These are phyloP conservation scores for Stagonosporopsis cucurbitacearum DNA, from an alignment of 2,329 filamentous ascomycete genomes.

Conservation along the genomic window DNA sequence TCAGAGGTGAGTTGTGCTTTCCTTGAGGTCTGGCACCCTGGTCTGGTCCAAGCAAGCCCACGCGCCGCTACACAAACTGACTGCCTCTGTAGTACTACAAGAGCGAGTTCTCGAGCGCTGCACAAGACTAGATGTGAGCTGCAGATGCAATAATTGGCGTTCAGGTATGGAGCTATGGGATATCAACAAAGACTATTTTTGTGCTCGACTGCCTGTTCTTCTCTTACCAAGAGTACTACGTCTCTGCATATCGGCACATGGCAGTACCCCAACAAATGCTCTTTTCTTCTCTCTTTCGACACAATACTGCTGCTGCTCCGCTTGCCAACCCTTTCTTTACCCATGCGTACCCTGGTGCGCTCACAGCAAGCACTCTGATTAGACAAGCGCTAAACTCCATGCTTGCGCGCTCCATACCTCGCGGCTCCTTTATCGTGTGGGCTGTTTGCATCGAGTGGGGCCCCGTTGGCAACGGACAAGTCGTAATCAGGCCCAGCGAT, in stretches of 20 bases:
- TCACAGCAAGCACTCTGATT: background rate
- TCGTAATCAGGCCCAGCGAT: slow-evolving; percentile 1
- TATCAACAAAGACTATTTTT: background rate
- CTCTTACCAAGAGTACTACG: background rate
- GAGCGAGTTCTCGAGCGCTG: slow-evolving; percentile 35
- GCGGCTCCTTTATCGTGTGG: background rate
- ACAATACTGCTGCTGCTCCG: background rate
- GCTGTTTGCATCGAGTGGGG: background rate
- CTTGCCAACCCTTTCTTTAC: background rate
- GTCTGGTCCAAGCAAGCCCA: background rate
- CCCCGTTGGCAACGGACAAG: background rate
- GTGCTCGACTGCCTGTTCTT: background rate
- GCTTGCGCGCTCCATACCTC: background rate
- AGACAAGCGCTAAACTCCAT: too few species aligned
- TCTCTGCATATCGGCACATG: background rate
- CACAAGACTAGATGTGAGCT: slow-evolving; percentile 21
- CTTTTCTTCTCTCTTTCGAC: slow-evolving; percentile 2
- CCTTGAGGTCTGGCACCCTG: slow-evolving; percentile 35
- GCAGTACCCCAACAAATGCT: background rate
- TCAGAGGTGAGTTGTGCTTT: slow-evolving; percentile 47
- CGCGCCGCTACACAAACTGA: slow-evolving; percentile 19
- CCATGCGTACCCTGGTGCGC: background rate
- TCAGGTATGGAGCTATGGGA: slow-evolving; percentile 5
- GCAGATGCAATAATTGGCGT: slow-evolving; percentile 22
- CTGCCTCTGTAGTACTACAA: slow-evolving; percentile 34